These are phyloP conservation scores for Paraleonurus japonicus DNA, from an alignment of 257 asterid species.

Conservation along the genomic window DNA sequence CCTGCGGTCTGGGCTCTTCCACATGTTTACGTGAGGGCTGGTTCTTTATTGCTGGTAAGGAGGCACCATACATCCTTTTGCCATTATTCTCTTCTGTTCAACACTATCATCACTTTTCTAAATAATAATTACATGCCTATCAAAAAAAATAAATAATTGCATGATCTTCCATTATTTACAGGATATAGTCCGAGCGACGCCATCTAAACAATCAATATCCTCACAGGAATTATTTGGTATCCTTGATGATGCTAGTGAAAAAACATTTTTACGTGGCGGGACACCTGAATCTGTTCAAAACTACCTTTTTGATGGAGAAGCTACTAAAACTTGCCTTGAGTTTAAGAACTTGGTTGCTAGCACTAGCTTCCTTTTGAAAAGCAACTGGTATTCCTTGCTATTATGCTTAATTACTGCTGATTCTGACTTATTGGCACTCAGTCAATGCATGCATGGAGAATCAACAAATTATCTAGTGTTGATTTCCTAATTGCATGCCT, in stretches of 20 bases:
- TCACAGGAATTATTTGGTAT: slow-evolving; percentile 56
- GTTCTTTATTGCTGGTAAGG: slow-evolving; percentile 59
- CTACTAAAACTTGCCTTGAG: slow-evolving; percentile 50
- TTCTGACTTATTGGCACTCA: not conserved
- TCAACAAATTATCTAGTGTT: not conserved
- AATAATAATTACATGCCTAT: not conserved
- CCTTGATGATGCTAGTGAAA: slow-evolving; percentile 79
- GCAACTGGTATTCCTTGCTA: slow-evolving; percentile 52
- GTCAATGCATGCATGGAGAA: not conserved
- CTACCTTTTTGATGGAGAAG: slow-evolving; percentile 58
- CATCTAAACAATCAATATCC: slow-evolving; percentile 52
- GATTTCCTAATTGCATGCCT: not conserved
- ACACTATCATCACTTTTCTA: not conserved
- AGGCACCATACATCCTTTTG: not conserved
- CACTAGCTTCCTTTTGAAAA: slow-evolving; percentile 67
- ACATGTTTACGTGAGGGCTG: slow-evolving; percentile 57
- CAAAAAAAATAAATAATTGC: too few species aligned
- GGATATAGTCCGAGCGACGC: slow-evolving; percentile 58
- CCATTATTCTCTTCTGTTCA: not conserved
- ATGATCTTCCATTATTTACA: slow-evolving; percentile 31
- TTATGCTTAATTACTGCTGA: not conserved
- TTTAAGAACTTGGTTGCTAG: slow-evolving; percentile 66
- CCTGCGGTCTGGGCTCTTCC: slow-evolving; percentile 66
- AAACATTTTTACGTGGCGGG: slow-evolving; percentile 74
- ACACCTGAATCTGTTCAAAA: slow-evolving; percentile 62